Base-by-base conservation (phyloP, 371 early-diverging fungal genomes). In the Circinella minor region DNA sequence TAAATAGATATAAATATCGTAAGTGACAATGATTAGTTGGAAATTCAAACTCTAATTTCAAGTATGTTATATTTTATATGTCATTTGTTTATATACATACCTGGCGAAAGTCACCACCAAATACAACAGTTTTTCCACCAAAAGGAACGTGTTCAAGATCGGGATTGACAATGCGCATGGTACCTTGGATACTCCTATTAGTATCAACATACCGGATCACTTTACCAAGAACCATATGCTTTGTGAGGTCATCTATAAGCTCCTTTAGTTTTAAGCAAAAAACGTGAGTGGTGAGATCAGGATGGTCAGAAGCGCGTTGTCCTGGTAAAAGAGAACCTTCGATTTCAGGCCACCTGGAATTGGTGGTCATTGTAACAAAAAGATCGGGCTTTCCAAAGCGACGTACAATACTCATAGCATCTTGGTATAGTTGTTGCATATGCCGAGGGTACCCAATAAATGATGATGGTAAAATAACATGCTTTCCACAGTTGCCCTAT, bases 131-230 rank as follows among this genome's bases (percentile, higher is more conserved):
- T n/a, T n/a, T n/a, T n/a, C n/a, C n/a, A n/a, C n/a, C n/a, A n/a
- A n/a, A n/a, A n/a, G n/a, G n/a, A n/a, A n/a, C n/a, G n/a, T n/a
- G n/a, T n/a, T n/a, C n/a, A n/a, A n/a, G n/a, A n/a, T n/a, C n/a
- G n/a, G n/a, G n/a, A n/a, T n/a, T n/a, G n/a, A n/a, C n/a, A n/a
- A n/a, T n/a, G n/a, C n/a, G n/a, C n/a, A n/a, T n/a, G n/a, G n/a
- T n/a, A n/a, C 55, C 75, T 83, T 61, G 77, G 81, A 54, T 77
- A 78, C 18, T 66, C 66, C n/a, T n/a, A 38, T 55, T 67, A 15
- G 65, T 64, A 36, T 67, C 36, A 6, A 66, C 49, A 15, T 57
- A 34, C 6, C 63, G 77, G 8, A 73, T 34, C 1, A 75, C 62
- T 36, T 63, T 66, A 5, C 78, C 77, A 10, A 78, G 46, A 17